Conservation (phyloP, 495 filamentous ascomycete genomes). For the Aspergillus incahuasiensis region DNA sequence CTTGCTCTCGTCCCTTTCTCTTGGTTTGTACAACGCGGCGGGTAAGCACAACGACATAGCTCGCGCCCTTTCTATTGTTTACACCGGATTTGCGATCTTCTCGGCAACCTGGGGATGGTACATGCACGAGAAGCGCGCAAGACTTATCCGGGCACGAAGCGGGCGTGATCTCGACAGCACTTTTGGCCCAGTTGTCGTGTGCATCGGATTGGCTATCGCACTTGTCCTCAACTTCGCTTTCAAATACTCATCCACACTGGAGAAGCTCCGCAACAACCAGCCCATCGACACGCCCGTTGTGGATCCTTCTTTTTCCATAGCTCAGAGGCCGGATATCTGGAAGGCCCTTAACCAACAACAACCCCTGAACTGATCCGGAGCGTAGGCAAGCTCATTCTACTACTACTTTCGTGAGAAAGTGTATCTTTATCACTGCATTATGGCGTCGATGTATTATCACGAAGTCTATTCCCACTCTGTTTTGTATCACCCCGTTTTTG, state of each 20-base stretch:
- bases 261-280: constrained; percentile 18
- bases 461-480: not conserved
- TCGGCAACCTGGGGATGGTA: constrained; percentile 82
- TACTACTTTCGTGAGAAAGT: not conserved
- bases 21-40: constrained; percentile 84
- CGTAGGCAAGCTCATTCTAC: not conserved
- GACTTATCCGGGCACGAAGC: constrained; percentile 76
- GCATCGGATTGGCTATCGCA: constrained; percentile 70
- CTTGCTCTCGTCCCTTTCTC: constrained; percentile 72
- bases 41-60: constrained; percentile 67
- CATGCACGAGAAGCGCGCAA: constrained; percentile 68
- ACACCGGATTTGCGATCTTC: constrained; percentile 77
- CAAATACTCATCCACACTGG: constrained; percentile 49
- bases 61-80: constrained; percentile 69
- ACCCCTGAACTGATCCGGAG: not conserved
- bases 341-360: constrained; percentile 9
- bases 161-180: constrained; percentile 89
- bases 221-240: constrained; percentile 86
- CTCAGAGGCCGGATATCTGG: constrained; percentile 17
- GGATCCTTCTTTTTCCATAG: constrained; percentile 14
- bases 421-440: not conserved
- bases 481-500: not conserved
- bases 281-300: constrained; percentile 10
- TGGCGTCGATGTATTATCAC: not conserved
- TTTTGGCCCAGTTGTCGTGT: constrained; percentile 78